phyloP scores from a whole-genome alignment of 495 filamentous ascomycete species.

The Daldinia caldariorum region DNA sequence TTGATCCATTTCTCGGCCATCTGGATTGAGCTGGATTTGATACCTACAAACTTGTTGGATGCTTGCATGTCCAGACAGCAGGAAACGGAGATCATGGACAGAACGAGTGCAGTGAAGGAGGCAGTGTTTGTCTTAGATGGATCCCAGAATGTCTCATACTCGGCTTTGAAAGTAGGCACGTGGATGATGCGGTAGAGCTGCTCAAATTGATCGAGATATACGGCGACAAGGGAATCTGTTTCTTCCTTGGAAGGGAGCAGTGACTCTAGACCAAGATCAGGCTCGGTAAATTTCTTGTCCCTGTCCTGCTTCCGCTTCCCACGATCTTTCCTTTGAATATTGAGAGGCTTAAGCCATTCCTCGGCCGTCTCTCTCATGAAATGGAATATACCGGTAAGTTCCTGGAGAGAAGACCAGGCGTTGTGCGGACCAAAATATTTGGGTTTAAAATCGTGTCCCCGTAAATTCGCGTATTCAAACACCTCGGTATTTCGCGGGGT shows the following conservation, averaged over 20 bases:
- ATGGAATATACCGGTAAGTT: constrained; percentile 55
- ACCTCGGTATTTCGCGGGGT: constrained; percentile 37
- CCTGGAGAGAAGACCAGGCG: constrained; percentile 50
- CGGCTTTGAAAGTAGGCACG: constrained; percentile 60
- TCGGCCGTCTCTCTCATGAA: constrained; percentile 50
- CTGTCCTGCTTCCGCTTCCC: constrained; percentile 46
- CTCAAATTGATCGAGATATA: constrained; percentile 60
- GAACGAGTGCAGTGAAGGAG: constrained; percentile 58
- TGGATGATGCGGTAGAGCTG: constrained; percentile 65
- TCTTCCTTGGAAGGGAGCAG: constrained; percentile 59
- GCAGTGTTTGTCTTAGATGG: constrained; percentile 50
- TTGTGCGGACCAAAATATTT: constrained; percentile 62
- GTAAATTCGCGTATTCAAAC: constrained; percentile 42
- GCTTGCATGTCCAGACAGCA: constrained; percentile 73
- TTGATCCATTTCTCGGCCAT: constrained; percentile 48
- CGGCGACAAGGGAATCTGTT: constrained; percentile 57
- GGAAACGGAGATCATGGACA: constrained; percentile 49
- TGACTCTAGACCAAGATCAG: constrained; percentile 45
- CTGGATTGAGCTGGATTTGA: constrained; percentile 46
- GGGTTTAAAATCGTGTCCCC: constrained; percentile 55
- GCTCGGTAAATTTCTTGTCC: constrained; percentile 48
- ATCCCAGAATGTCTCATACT: constrained; percentile 56
- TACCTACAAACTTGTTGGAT: constrained; percentile 46
- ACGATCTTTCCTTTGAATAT: constrained; percentile 49
- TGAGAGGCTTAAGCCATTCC: constrained; percentile 50